These are phyloP conservation scores for Liriodendron chinense DNA, from an alignment of 164 flowering plant species.

Conservation along the genomic window DNA sequence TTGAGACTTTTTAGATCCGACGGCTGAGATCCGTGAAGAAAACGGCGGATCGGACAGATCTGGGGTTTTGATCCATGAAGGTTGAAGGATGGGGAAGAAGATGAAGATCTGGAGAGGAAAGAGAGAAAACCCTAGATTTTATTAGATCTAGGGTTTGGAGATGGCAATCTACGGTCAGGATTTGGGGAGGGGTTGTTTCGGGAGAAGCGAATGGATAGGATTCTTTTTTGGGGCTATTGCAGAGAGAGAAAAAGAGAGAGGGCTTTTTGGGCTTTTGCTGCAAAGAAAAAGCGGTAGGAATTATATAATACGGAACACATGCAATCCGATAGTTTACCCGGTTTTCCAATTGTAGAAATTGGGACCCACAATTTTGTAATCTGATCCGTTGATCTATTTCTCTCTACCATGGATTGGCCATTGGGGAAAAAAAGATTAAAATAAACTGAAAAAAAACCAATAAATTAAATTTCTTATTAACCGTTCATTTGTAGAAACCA, in stretches of 20 bases:
- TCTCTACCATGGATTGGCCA: no score
- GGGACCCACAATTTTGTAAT: not conserved
- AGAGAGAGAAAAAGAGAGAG: not conserved
- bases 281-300: not conserved
- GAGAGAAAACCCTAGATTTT: slow-evolving; percentile 3
- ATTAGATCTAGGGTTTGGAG: slow-evolving; percentile 4
- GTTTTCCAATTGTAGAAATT: no score
- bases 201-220: not conserved
- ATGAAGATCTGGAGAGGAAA: not conserved
- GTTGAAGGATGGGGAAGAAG: not conserved
- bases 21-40: not conserved
- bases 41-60: not conserved
- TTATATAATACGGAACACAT: not conserved
- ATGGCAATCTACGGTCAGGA: not conserved
- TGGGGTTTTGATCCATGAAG: not conserved
- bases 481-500: no score
- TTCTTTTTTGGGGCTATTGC: not conserved
- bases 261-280: not conserved
- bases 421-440: no score
- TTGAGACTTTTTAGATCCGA: not conserved
- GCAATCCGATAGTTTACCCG: not conserved
- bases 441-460: no score
- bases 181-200: not conserved
- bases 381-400: not conserved
- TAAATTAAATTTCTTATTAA: no score